Base-by-base conservation (phyloP, 1,284 basidiomycete species). In the Ustilago shanxiensis region DNA sequence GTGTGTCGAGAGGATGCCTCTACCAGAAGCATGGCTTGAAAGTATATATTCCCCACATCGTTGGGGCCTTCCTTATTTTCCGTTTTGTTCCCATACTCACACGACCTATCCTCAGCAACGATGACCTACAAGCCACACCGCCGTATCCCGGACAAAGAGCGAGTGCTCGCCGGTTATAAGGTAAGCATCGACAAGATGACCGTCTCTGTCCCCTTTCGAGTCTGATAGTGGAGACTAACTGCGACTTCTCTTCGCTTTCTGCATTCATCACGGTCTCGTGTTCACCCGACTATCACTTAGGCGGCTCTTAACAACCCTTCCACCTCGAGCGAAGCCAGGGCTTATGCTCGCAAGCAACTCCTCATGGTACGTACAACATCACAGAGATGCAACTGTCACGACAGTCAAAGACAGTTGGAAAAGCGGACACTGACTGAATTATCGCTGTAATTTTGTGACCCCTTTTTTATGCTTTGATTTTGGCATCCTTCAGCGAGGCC, bases 281-380 rank as follows among this genome's bases (percentile, higher is more conserved):
- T 5, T 8, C 22, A 45, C n/a, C 8, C 8, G 4, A 16, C 20
- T 1, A 53, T 37, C 28, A 18, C n/a, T 37, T 20, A 79, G 78
- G 51, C 78, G 18, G 76, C 78, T 2, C 76, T 80, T 49, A 80
- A 80, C 62, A 80, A 80, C 31, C 78, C 78, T 18, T 56, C 67
- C 11, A 80, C 78, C 0, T 63, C 65, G 2, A 75, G 60, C 39
- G 78, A 79, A 45, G 78, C 63, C 22, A 39, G 78, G 24, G 45
- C 60, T 4, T 69, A 79, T 47, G 79, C 79, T 0, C 55, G 78
- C 24, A 80, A 75, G 54, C 72, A 79, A 58, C 49, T 80, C n/a
- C 65, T 80, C 44, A 58, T 52, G 57, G 76, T 79, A 50, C 16
- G 71, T 66, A 44, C 41, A 44, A 14, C 41, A 44, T n/a, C n/a